Percentiles rank a stretch among this genome's conserved stretches.
phyloP scores from a whole-genome alignment of 176 grass and related monocot species.

The Phyllostachys edulis region DNA sequence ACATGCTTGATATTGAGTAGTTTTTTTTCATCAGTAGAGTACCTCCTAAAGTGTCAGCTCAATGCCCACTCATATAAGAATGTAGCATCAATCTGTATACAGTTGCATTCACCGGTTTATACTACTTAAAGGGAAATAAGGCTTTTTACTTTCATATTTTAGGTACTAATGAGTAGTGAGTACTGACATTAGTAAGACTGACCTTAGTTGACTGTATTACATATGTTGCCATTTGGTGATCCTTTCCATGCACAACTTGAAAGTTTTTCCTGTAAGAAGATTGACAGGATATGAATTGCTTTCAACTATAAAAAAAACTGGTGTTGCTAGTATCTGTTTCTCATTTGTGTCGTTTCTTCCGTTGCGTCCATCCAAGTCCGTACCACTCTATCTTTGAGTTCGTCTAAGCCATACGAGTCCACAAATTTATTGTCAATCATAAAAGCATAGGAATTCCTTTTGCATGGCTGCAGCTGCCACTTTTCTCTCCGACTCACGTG shows the following conservation, averaged over 20 bases:
- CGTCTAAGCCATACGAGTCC: too few relatives aligned
- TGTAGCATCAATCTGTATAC: neutral
- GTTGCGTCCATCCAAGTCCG: too few relatives aligned
- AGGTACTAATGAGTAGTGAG: neutral
- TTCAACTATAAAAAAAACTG: too few relatives aligned
- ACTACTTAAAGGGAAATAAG: neutral
- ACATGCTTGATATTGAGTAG: neutral
- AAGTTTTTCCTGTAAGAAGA: neutral
- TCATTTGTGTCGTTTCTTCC: too few relatives aligned
- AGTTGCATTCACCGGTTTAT: neutral
- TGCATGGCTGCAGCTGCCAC: too few relatives aligned
- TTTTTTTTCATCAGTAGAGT: neutral
- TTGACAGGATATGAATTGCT: neutral
- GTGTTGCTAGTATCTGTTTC: too few relatives aligned
- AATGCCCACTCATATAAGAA: neutral
- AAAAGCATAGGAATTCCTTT: too few relatives aligned
- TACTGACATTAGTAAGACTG: neutral
- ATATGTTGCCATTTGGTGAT: neutral
- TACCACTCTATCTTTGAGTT: too few relatives aligned
- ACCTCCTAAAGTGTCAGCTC: neutral
- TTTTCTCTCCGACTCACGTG: too few relatives aligned
- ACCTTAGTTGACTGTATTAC: too few relatives aligned
- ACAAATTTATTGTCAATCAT: too few relatives aligned
- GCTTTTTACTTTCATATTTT: neutral
- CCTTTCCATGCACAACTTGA: neutral